Evolutionary conservation across 257 asterid genomes (phyloP).

Genomic region (Penstemon newberryi): DNA sequence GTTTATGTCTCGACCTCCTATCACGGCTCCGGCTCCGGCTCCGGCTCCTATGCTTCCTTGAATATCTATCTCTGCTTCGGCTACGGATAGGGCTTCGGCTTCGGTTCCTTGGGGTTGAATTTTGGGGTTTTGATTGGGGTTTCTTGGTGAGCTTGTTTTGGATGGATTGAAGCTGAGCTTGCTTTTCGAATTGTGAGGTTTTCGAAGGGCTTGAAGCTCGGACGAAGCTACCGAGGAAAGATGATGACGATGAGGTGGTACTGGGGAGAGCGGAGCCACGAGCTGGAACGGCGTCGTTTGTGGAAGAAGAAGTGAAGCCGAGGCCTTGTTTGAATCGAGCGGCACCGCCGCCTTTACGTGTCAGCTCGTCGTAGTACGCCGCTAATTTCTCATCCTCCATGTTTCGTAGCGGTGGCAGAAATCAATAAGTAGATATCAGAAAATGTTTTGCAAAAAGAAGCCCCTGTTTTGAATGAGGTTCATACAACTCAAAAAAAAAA

Average conservation of each 20-base stretch:
- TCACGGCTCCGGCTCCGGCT: constrained; percentile 43
- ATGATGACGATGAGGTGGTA: constrained; percentile 53
- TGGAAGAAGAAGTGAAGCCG: constrained; percentile 62
- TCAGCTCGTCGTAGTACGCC: constrained; percentile 84
- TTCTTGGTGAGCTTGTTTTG: constrained; percentile 70
- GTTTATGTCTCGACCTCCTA: constrained; percentile 32
- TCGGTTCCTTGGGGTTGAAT: constrained; percentile 13
- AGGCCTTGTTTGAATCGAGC: constrained; percentile 91
- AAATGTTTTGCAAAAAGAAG: no score
- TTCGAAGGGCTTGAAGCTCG: constrained; percentile 73
- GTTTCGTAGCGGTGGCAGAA: constrained; percentile 15
- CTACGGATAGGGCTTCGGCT: constrained; percentile 36
- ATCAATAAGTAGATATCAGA: no score
- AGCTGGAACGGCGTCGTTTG: constrained; percentile 47
- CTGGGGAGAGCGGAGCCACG: constrained; percentile 70
- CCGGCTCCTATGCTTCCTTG: constrained; percentile 25
- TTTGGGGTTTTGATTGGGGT: constrained; percentile 31
- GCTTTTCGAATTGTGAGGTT: constrained; percentile 48
- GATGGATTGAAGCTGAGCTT: constrained; percentile 63
- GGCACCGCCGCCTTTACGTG: constrained; percentile 88
- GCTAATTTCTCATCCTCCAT: constrained; percentile 98
- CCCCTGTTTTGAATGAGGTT: no score
- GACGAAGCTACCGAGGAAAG: constrained; percentile 71
- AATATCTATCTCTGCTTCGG: neutral
- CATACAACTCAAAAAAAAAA: no score